Conservation (phyloP, 2,329 filamentous ascomycete species). For the Byssoonygena ceratinophila region DNA sequence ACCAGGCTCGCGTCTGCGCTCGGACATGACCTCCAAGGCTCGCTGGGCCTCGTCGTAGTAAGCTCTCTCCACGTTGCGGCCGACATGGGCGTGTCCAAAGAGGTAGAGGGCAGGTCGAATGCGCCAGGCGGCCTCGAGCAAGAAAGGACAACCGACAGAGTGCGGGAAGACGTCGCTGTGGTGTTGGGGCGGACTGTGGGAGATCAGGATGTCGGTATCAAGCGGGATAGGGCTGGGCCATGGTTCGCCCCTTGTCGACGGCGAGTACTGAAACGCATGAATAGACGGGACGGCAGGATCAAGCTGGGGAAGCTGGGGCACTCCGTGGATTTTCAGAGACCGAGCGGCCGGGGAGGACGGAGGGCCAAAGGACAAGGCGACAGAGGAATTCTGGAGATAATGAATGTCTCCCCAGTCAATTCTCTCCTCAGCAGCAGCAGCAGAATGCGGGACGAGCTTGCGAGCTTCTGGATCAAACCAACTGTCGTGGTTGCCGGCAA, state of each 20-base stretch:
- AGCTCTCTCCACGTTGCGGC: conserved; percentile 56
- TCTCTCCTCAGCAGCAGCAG: no score
- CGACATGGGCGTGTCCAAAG: conserved; percentile 76
- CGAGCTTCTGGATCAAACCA: conserved; percentile 60
- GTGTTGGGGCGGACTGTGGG: conserved; percentile 65
- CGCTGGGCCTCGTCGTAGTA: conserved; percentile 66
- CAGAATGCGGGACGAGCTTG: conserved; percentile 40
- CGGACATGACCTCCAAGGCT: conserved; percentile 57
- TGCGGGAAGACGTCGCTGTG: conserved; percentile 51
- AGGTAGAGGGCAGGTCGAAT: conserved; percentile 66
- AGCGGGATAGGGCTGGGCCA: conserved; percentile 62
- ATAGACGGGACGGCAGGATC: conserved; percentile 48
- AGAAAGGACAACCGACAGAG: conserved; percentile 57
- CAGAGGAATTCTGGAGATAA: conserved; percentile 62
- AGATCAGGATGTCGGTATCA: conserved; percentile 67
- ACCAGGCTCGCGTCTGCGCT: conserved; percentile 26
- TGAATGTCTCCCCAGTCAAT: conserved; percentile 58
- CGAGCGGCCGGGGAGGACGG: conserved; percentile 42
- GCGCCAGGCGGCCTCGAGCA: conserved; percentile 63
- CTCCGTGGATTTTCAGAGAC: conserved; percentile 63
- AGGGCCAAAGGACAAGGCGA: conserved; percentile 50
- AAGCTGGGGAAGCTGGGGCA: conserved; percentile 59
- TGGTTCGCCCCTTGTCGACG: conserved; percentile 47
- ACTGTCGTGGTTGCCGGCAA: conserved; percentile 82
- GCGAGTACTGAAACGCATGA: conserved; percentile 67